Percentiles rank a stretch among this genome's conserved stretches.
Evolutionary conservation across 108 stramenopile genomes (phyloP).

Genomic region (Nitzschia inconspicua): DNA sequence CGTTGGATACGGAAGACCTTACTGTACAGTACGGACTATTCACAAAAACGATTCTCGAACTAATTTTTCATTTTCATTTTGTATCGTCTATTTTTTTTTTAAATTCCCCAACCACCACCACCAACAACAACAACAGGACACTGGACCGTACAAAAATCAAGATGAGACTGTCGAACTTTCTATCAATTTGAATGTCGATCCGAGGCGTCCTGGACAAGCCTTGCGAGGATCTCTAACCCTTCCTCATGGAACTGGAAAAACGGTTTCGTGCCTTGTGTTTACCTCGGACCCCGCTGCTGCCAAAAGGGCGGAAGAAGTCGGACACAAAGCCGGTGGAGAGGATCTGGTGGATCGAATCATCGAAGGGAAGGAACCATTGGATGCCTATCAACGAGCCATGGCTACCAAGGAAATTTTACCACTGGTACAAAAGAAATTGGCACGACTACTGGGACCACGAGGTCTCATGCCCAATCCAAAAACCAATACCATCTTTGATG

Average conservation of each 20-base stretch:
- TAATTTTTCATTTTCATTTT: too few relatives aligned
- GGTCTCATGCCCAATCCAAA: conserved; percentile 97
- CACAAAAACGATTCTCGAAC: too few relatives aligned
- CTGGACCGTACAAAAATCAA: conserved; percentile 47
- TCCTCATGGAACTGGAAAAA: conserved; percentile 92
- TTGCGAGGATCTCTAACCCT: conserved; percentile 81
- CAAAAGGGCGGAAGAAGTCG: conserved; percentile 62
- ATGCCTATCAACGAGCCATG: conserved; percentile 69
- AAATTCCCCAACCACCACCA: background rate
- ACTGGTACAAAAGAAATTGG: conserved; percentile 62
- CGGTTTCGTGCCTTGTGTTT: conserved; percentile 87
- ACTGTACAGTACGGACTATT: background rate
- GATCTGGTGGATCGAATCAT: conserved; percentile 76
- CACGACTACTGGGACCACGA: conserved; percentile 89
- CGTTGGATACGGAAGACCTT: background rate
- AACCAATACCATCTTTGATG: conserved; percentile 82
- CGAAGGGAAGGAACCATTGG: conserved; percentile 56
- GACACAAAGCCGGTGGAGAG: conserved; percentile 85
- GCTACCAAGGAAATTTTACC: conserved; percentile 89
- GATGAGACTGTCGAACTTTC: conserved; percentile 90
- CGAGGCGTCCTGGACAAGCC: conserved; percentile 90
- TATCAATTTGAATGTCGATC: conserved; percentile 89
- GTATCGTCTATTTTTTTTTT: too few relatives aligned
- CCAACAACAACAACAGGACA: background rate
- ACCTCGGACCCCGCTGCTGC: conserved; percentile 59